phyloP scores from a whole-genome alignment of 2,329 filamentous ascomycete species.

The Penicillium sp. region DNA sequence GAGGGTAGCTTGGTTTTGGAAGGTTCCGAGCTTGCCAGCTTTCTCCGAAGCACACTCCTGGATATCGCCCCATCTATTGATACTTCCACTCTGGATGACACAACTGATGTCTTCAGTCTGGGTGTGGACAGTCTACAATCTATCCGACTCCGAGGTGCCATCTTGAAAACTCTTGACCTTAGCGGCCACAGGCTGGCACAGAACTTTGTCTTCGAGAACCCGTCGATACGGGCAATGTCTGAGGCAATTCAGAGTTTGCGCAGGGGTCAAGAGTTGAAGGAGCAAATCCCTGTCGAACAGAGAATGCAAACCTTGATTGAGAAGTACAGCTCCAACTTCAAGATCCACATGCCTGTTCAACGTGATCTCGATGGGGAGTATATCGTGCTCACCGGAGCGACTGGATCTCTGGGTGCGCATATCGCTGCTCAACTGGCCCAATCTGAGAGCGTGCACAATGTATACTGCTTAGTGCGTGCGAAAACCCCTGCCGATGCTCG shows the following conservation, averaged over 20 bases:
- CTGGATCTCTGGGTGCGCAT: constrained; percentile 65
- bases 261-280: constrained; percentile 3
- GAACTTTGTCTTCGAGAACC: constrained; percentile 26
- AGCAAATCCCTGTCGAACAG: constrained; percentile 26
- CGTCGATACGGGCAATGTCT: constrained; percentile 20
- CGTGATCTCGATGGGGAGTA: constrained; percentile 22
- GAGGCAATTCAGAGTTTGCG: constrained; percentile 15
- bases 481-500: constrained; percentile 42
- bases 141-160: constrained; percentile 16
- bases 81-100: constrained; percentile 5
- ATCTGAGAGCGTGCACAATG: constrained; percentile 38
- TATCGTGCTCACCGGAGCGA: constrained; percentile 60
- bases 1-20: constrained; percentile 16
- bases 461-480: constrained; percentile 61
- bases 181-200: constrained; percentile 15
- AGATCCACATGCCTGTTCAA: constrained; percentile 23
- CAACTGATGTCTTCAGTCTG: constrained; percentile 22
- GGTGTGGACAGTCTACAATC: constrained; percentile 27
- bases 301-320: constrained; percentile 51
- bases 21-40: constrained; percentile 11
- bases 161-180: constrained; percentile 16
- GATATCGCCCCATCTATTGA: constrained; percentile 29
- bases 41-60: constrained; percentile 35
- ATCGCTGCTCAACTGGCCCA: constrained; percentile 50
- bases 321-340: constrained; percentile 41